phyloP scores from a whole-genome alignment of 2,329 filamentous ascomycete genomes.

The Raffaelea arxii region DNA sequence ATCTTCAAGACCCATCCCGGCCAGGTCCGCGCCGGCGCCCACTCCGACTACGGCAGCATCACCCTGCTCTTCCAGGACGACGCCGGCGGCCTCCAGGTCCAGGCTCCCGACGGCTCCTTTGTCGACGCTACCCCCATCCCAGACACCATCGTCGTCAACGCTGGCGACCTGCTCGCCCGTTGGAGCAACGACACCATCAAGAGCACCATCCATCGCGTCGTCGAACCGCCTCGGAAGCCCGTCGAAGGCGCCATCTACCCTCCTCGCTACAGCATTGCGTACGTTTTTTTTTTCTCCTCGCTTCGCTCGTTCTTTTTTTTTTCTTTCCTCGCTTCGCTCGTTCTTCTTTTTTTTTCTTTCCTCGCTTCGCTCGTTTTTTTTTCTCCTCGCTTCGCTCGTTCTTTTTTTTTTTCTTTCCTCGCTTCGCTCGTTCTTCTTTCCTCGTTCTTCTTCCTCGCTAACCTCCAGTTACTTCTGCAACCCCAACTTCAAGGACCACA shows the following conservation, averaged over 20 bases:
- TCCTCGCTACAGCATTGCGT: conserved; percentile 78
- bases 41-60: conserved; percentile 57
- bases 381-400: too few species aligned
- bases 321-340: background rate
- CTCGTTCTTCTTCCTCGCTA: background rate
- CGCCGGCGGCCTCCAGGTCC: conserved; percentile 46
- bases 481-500: conserved; percentile 64
- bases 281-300: too few species aligned
- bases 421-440: too few species aligned
- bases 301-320: background rate
- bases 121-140: conserved; percentile 76
- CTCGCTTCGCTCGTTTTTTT: too few species aligned
- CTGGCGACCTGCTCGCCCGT: conserved; percentile 73
- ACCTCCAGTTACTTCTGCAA: conserved; percentile 71
- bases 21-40: conserved; percentile 68
- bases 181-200: conserved; percentile 92
- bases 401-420: background rate
- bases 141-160: conserved; percentile 78
- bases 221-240: conserved; percentile 58
- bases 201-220: conserved; percentile 81
- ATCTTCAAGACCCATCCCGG: conserved; percentile 57
- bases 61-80: conserved; percentile 54
- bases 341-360: too few species aligned
- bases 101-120: conserved; percentile 65
- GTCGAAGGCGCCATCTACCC: conserved; percentile 50